Conservation (phyloP, 306 rosid species). For the Sechiopsis laciniata region DNA sequence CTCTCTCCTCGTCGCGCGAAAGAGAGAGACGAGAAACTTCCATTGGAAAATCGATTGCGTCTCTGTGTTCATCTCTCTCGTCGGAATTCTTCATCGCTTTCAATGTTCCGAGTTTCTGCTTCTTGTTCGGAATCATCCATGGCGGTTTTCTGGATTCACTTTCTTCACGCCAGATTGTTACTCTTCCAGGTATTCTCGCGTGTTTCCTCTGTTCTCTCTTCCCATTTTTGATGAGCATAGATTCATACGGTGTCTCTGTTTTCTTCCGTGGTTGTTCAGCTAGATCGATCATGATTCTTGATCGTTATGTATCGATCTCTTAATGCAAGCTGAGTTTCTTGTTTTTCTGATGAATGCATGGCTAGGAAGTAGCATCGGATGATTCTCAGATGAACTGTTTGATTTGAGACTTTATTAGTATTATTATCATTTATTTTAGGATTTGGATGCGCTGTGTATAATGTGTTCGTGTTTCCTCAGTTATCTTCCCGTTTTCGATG, state of each 20-base stretch:
- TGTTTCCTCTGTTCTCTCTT: not conserved
- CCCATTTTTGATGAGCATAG: not conserved
- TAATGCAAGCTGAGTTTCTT: too few species aligned
- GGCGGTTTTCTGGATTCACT: constrained; percentile 2
- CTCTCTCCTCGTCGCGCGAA: constrained; percentile 15
- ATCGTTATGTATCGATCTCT: too few species aligned
- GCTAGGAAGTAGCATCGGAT: too few species aligned
- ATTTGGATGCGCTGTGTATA: too few species aligned
- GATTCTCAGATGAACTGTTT: too few species aligned
- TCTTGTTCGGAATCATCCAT: not conserved
- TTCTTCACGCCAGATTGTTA: not conserved
- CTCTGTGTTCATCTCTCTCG: not conserved
- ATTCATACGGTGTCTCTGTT: not conserved
- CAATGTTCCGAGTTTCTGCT: not conserved
- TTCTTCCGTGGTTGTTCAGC: not conserved
- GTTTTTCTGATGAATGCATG: too few species aligned
- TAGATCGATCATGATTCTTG: too few species aligned
- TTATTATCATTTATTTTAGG: too few species aligned
- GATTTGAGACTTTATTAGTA: too few species aligned
- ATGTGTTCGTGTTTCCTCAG: too few species aligned
- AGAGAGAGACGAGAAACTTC: not conserved
- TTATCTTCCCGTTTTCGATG: too few species aligned
- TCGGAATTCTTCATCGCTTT: not conserved
- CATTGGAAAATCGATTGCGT: not conserved
- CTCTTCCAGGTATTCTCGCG: too few species aligned